A percentile compares a stretch with the other conserved stretches of the same genome.
Conservation (phyloP, 1,284 basidiomycete genomes). For the Neonothopanus nambi region DNA sequence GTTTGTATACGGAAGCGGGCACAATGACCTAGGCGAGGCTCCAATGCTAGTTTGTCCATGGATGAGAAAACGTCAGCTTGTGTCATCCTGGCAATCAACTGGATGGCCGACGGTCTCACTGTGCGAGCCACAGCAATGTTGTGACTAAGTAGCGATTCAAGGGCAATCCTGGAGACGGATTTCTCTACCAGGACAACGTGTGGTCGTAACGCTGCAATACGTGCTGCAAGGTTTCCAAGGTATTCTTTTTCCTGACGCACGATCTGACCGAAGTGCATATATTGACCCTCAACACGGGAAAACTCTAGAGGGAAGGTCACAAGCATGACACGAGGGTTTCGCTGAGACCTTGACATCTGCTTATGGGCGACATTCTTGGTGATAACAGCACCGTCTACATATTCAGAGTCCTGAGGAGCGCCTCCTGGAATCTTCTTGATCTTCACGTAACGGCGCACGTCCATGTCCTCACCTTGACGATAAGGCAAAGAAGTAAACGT, state of each 20-base stretch:
- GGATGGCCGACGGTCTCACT: slow-evolving; percentile 87
- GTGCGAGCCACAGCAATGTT: slow-evolving; percentile 91
- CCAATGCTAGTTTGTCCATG: slow-evolving; percentile 90
- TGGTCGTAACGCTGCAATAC: slow-evolving; percentile 89
- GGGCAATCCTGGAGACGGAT: slow-evolving; percentile 88
- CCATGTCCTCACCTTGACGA: slow-evolving; percentile 88
- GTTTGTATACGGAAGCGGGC: slow-evolving; percentile 89
- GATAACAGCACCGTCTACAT: slow-evolving; percentile 95
- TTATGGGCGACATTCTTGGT: slow-evolving; percentile 99
- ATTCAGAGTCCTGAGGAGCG: slow-evolving; percentile 89
- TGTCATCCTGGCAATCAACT: slow-evolving; percentile 90
- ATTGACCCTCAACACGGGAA: slow-evolving; percentile 90
- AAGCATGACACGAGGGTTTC: slow-evolving; percentile 91
- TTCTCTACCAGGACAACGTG: slow-evolving; percentile 93
- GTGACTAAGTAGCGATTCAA: slow-evolving; percentile 86
- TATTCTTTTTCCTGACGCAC: slow-evolving; percentile 95
- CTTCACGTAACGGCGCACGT: slow-evolving; percentile 94
- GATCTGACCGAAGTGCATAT: slow-evolving; percentile 92
- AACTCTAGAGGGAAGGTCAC: slow-evolving; percentile 97
- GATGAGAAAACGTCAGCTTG: slow-evolving; percentile 95
- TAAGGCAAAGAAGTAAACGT: slow-evolving; percentile 76
- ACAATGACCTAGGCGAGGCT: slow-evolving; percentile 91
- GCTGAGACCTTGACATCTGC: slow-evolving; percentile 71
- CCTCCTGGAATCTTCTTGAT: slow-evolving; percentile 99
- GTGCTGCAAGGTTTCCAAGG: slow-evolving; percentile 83